Evolutionary conservation across 371 early-diverging fungal genomes (phyloP).

Genomic region (Mortierella sp.): DNA sequence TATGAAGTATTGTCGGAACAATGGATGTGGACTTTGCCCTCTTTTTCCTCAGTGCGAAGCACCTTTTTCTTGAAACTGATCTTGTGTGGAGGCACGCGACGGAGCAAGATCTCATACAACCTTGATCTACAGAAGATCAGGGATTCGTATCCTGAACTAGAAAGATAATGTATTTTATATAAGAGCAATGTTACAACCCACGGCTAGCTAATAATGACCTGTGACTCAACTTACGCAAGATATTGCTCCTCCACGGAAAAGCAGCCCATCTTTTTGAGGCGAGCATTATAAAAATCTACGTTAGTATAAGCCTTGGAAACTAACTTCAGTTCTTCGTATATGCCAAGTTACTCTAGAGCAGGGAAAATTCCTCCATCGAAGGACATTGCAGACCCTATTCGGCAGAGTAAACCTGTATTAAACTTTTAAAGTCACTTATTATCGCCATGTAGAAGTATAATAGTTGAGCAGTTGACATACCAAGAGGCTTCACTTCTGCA

Average conservation of each 20-base stretch:
- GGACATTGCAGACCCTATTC: neutral
- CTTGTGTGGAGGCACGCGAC: neutral
- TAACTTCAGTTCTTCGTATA: neutral
- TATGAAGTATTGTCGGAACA: no score
- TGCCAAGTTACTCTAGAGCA: neutral
- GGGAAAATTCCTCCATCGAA: neutral
- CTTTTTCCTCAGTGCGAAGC: no score
- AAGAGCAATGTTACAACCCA: no score
- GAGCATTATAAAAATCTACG: neutral
- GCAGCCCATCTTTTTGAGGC: no score
- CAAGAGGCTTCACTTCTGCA: neutral
- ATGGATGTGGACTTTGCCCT: no score
- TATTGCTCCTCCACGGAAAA: no score
- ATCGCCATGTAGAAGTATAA: no score
- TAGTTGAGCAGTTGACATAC: neutral
- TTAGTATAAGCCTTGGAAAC: neutral
- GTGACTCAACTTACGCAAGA: no score
- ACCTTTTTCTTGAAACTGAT: neutral
- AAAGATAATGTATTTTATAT: no score
- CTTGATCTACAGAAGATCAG: constrained; percentile 8
- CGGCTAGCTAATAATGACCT: no score
- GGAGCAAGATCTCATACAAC: neutral
- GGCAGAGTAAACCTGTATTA: no score
- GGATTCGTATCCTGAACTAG: constrained; percentile 4
- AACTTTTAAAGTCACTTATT: no score